Conservation (phyloP, 331 rosid genomes). For the Acacia pycnantha region DNA sequence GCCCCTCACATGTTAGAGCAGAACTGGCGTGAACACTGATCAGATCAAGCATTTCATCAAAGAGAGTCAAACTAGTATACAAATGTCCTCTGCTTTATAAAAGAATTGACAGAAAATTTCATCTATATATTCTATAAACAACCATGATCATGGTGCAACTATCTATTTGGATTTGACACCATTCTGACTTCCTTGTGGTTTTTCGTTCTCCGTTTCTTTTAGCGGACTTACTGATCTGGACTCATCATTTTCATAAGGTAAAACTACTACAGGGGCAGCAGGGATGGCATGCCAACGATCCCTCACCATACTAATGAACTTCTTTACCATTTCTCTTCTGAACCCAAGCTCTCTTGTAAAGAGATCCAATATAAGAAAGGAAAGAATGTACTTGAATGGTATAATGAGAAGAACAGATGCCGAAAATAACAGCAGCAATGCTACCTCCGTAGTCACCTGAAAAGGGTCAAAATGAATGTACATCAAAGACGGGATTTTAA, state of each 20-base stretch:
- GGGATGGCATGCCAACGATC: conserved; percentile 95
- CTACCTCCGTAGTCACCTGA: conserved; percentile 93
- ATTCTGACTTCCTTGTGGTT: conserved; percentile 45
- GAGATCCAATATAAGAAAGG: conserved; percentile 70
- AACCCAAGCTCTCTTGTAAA: conserved; percentile 87
- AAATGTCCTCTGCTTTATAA: conserved; percentile 6
- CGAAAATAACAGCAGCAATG: conserved; percentile 62
- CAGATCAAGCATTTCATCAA: conserved; percentile 25
- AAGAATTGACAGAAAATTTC: conserved; percentile 30
- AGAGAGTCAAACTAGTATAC: conserved; percentile 22
- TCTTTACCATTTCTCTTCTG: conserved; percentile 76
- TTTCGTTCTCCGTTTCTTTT: conserved; percentile 43
- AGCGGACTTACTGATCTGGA: conserved; percentile 39
- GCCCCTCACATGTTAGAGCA: background rate
- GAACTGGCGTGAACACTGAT: background rate
- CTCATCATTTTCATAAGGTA: conserved; percentile 67
- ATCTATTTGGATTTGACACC: conserved; percentile 40
- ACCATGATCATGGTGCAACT: conserved; percentile 26
- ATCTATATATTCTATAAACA: conserved; percentile 20
- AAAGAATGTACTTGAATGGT: conserved; percentile 80
- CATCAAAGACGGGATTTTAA: background rate
- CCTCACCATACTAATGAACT: conserved; percentile 53
- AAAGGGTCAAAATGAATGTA: conserved; percentile 23
- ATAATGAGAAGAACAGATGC: conserved; percentile 60
- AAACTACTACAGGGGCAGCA: conserved; percentile 84